Conservation (phyloP, 169 alveolate genomes). For the Plasmodium fragile region DNA sequence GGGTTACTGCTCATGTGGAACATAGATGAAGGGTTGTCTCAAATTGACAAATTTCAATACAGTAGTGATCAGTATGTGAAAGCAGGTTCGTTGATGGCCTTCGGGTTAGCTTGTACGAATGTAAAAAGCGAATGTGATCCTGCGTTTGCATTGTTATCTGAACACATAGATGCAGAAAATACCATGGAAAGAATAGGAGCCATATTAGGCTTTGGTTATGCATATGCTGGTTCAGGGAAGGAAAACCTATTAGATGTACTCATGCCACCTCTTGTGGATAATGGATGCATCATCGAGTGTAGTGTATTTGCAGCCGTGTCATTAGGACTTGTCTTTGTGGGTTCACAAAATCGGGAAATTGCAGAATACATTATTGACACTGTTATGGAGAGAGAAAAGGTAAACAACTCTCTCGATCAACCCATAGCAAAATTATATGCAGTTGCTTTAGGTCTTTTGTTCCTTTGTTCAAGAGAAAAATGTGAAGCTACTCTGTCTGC, state of each 20-base stretch:
- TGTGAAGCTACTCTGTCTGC: slow-evolving; percentile 94
- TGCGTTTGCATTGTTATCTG: slow-evolving; percentile 95
- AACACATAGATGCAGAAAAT: slow-evolving; percentile 90
- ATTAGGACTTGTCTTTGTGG: slow-evolving; percentile 96
- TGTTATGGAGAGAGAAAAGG: slow-evolving; percentile 88
- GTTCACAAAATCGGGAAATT: slow-evolving; percentile 96
- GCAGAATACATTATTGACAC: slow-evolving; percentile 94
- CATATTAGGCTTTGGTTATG: slow-evolving; percentile 96
- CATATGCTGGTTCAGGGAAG: slow-evolving; percentile 98
- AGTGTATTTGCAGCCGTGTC: slow-evolving; percentile 97
- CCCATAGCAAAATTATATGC: slow-evolving; percentile 75
- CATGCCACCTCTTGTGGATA: slow-evolving; percentile 92
- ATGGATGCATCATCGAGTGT: slow-evolving; percentile 90
- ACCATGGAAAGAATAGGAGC: slow-evolving; percentile 93
- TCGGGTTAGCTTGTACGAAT: slow-evolving; percentile 94
- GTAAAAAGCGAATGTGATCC: slow-evolving; percentile 97
- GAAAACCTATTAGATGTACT: slow-evolving; percentile 93
- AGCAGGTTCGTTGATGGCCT: slow-evolving; percentile 97
- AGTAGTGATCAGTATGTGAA: slow-evolving; percentile 94
- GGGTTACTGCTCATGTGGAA: slow-evolving; percentile 98
- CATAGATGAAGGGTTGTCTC: slow-evolving; percentile 96
- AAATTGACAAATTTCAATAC: slow-evolving; percentile 94
- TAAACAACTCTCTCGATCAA: slow-evolving; percentile 37
- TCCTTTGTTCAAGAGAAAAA: slow-evolving; percentile 92
- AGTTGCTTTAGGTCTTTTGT: slow-evolving; percentile 93